A percentile compares a stretch with the other conserved stretches of the same genome.
phyloP scores from a whole-genome alignment of 805 yeast genomes.

The Wickerhamiella vanderwaltii region DNA sequence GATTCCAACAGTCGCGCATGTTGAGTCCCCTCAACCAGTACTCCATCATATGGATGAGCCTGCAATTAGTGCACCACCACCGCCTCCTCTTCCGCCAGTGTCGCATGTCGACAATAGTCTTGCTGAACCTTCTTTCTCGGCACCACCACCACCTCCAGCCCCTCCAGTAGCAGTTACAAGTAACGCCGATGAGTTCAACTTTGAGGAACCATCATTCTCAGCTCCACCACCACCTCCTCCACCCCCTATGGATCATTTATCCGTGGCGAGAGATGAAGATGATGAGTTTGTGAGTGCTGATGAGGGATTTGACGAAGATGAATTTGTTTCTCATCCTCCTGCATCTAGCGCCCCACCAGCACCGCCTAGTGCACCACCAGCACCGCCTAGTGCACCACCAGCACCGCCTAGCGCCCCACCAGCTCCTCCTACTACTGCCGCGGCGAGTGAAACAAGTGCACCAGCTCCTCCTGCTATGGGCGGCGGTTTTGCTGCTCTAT shows the following conservation, averaged over 20 bases:
- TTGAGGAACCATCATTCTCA: background rate
- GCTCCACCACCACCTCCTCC: background rate
- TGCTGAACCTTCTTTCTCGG: conserved; percentile 14
- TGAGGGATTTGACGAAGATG: conserved; percentile 9
- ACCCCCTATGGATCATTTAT: background rate
- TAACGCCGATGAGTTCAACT: too few relatives aligned
- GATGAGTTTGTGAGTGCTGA: conserved; percentile 8
- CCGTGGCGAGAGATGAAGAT: background rate
- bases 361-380: conserved; percentile 10
- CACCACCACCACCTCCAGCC: conserved; percentile 20
- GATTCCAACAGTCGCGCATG: too few relatives aligned
- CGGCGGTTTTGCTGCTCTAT: conserved; percentile 23
- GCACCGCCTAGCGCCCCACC: conserved; percentile 21
- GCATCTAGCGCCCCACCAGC: conserved; percentile 10
- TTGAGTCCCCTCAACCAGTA: conserved; percentile 24
- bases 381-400: conserved; percentile 26
- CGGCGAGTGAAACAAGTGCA: conserved; percentile 26
- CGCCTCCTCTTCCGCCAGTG: conserved; percentile 26
- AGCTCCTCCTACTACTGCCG: conserved; percentile 22
- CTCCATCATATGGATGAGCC: conserved; percentile 18
- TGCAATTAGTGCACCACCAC: background rate
- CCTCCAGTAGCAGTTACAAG: conserved; percentile 15
- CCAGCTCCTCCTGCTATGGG: conserved; percentile 23
- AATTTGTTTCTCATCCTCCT: conserved; percentile 15
- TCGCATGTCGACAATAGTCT: conserved; percentile 29